Percentiles rank a stretch among this genome's conserved stretches.
These are phyloP conservation scores for Cucurbita ficifolia DNA, from an alignment of 306 rosid species.

Conservation along the genomic window DNA sequence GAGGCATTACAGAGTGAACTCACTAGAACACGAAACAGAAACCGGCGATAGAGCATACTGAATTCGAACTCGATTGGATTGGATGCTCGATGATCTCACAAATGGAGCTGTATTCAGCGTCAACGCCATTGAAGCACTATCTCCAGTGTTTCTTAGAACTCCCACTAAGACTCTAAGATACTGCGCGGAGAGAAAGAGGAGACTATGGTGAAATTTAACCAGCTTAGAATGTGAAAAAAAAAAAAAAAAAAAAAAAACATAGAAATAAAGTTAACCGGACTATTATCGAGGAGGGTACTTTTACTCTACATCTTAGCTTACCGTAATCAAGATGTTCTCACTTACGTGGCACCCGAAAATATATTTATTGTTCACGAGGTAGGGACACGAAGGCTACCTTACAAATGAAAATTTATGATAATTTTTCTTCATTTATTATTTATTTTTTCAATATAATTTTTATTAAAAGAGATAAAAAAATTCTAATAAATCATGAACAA, in stretches of 20 bases:
- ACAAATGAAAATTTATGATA: too few species aligned
- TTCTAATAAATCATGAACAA: too few species aligned
- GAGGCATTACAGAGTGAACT: slow-evolving; percentile 17
- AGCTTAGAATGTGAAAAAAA: not conserved
- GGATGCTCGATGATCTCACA: slow-evolving; percentile 12
- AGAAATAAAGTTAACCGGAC: not conserved
- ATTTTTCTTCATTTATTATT: too few species aligned
- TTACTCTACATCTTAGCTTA: not conserved
- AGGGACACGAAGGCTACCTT: too few species aligned
- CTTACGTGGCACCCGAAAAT: not conserved
- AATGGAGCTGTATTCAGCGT: slow-evolving; percentile 29
- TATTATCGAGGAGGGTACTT: not conserved
- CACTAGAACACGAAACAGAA: slow-evolving; percentile 37
- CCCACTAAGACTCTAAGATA: not conserved
- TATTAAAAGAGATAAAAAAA: too few species aligned
- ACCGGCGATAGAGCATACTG: slow-evolving; percentile 15
- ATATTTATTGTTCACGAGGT: too few species aligned
- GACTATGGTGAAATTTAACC: not conserved
- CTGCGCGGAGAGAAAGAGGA: not conserved
- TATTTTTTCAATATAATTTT: too few species aligned
- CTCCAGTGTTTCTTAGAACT: too few species aligned
- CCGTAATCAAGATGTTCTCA: not conserved
- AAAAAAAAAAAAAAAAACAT: not conserved
- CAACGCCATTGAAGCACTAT: slow-evolving; percentile 37
- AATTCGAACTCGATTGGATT: slow-evolving; percentile 15